These are phyloP conservation scores for Xylaria telfairii DNA, from an alignment of 495 filamentous ascomycete species.

Conservation along the genomic window DNA sequence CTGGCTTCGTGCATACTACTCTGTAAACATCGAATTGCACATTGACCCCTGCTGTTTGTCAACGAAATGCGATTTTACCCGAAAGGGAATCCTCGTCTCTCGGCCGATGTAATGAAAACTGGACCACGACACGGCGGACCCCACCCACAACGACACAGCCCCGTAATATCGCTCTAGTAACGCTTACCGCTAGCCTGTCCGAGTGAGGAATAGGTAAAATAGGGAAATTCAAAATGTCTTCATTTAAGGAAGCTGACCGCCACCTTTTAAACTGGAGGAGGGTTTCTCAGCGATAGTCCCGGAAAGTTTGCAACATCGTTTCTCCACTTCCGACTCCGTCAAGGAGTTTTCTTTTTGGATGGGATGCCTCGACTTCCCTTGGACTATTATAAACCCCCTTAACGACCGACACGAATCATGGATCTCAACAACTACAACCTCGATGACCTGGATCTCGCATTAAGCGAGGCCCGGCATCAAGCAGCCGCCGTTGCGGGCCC, in stretches of 20 bases:
- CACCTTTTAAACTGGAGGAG: not conserved
- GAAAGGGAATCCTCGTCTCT: not conserved
- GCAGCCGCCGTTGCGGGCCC: conserved; percentile 27
- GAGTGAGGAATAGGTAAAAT: not conserved
- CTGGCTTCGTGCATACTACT: conserved; percentile 8
- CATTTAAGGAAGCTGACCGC: not conserved
- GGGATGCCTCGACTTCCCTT: conserved; percentile 22
- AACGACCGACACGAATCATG: conserved; percentile 6
- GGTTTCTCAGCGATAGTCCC: not conserved
- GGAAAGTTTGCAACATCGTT: not conserved
- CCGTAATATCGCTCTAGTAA: not conserved
- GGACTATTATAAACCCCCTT: conserved; percentile 17
- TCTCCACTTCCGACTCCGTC: conserved; percentile 11
- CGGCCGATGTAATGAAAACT: conserved; percentile 1
- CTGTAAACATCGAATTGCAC: not conserved
- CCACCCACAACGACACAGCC: conserved; percentile 7
- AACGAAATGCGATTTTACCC: conserved; percentile 1
- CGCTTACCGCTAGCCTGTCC: not conserved
- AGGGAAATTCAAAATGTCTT: conserved; percentile 8
- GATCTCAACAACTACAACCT: conserved; percentile 35
- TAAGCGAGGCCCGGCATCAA: conserved; percentile 36
- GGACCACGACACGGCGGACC: not conserved
- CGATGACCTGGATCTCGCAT: conserved; percentile 36
- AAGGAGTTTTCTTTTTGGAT: not conserved
- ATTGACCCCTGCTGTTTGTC: not conserved